phyloP scores from a whole-genome alignment of 306 rosid genomes.

The Vigna unguiculata region DNA sequence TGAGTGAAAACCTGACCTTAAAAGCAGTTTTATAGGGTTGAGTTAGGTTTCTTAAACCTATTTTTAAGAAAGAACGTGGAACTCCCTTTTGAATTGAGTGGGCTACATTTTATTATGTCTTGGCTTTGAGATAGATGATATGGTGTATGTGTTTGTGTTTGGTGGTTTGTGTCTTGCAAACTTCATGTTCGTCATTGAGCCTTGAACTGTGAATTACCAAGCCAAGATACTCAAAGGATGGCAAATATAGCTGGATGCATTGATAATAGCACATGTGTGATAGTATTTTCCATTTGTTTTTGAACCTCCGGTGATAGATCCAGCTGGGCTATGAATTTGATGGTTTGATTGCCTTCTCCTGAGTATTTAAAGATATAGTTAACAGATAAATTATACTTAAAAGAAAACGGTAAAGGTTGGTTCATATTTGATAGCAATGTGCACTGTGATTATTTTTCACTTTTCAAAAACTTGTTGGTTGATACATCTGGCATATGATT shows the following conservation, averaged over 20 bases:
- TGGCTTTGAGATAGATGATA: neutral
- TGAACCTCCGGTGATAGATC: neutral
- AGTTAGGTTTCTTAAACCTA: too few relatives aligned
- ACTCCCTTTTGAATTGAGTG: conserved; percentile 18
- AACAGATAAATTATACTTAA: neutral
- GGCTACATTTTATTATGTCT: conserved; percentile 16
- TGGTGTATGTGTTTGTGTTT: neutral
- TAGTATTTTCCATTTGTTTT: neutral
- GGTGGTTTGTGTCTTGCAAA: neutral
- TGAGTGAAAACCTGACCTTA: too few relatives aligned
- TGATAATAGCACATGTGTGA: neutral
- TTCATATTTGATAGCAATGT: too few relatives aligned
- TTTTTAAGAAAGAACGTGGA: neutral
- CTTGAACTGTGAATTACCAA: neutral
- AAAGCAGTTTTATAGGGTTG: too few relatives aligned
- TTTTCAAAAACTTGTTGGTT: neutral
- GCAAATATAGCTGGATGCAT: neutral
- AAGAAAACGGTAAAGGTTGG: too few relatives aligned
- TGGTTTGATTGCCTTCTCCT: neutral
- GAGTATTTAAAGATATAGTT: neutral
- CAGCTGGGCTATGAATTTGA: neutral
- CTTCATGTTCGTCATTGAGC: neutral
- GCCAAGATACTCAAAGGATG: neutral
- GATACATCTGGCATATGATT: neutral
- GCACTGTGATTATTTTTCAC: too few relatives aligned